phyloP scores from a whole-genome alignment of 768 basidiomycete species.

The Coprinopsis cinerea region DNA sequence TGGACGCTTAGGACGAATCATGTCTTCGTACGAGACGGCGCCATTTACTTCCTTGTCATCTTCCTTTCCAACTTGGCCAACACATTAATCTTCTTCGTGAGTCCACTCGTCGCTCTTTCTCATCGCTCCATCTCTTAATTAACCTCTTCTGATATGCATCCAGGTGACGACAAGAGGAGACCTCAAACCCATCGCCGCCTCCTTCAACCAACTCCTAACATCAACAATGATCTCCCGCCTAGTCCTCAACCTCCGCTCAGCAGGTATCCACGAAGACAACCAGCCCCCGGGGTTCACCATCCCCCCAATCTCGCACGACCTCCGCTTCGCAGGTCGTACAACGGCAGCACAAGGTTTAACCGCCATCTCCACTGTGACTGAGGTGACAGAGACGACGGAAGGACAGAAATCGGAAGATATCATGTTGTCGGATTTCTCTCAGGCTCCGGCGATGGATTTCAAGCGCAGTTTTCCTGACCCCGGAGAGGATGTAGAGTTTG shows the following conservation, averaged over 20 bases:
- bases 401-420: no score
- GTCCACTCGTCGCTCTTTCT: conserved; percentile 1
- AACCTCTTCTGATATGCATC: background rate
- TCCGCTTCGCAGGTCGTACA: background rate
- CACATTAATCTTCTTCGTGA: conserved; percentile 22
- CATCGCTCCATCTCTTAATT: background rate
- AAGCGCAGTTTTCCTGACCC: no score
- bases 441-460: no score
- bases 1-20: conserved; percentile 14
- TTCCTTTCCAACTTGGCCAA: conserved; percentile 22
- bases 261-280: background rate
- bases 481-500: no score
- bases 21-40: conserved; percentile 22
- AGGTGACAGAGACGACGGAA: no score
- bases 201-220: conserved; percentile 25
- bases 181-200: conserved; percentile 25
- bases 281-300: background rate
- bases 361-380: no score
- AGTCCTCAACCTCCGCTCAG: conserved; percentile 23
- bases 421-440: no score
- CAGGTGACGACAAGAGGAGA: conserved; percentile 13
- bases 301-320: no score
- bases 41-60: conserved; percentile 23
- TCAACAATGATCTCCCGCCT: conserved; percentile 24
- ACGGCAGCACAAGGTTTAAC: background rate